These are phyloP conservation scores for Gossypium herbaceum DNA, from an alignment of 345 rosid genomes.

Conservation along the genomic window DNA sequence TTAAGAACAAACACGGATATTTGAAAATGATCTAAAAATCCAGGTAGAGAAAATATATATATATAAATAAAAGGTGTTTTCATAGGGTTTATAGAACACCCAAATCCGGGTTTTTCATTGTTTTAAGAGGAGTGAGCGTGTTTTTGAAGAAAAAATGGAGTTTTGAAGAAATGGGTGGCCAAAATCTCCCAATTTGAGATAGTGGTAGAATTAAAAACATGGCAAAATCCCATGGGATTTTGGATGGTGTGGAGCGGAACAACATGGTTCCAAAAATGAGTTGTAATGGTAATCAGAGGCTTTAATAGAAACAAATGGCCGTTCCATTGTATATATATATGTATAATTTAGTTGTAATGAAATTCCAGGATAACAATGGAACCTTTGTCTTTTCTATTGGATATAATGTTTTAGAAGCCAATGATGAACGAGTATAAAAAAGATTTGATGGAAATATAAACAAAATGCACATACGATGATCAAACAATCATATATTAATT, in stretches of 20 bases:
- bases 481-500: neutral
- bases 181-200: no score
- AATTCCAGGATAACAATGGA: neutral
- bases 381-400: neutral
- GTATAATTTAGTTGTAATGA: neutral
- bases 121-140: no score
- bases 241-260: slow-evolving; percentile 21
- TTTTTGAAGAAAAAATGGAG: no score
- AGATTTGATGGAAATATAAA: neutral
- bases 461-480: neutral
- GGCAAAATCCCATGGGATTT: neutral
- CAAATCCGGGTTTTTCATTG: no score
- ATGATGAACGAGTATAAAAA: neutral
- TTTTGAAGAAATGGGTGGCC: no score
- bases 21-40: no score
- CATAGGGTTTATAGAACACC: no score
- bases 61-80: no score
- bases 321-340: neutral
- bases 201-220: no score
- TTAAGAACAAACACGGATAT: no score
- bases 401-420: neutral
- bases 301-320: neutral
- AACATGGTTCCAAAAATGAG: slow-evolving; percentile 8
- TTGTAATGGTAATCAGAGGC: slow-evolving; percentile 6
- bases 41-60: no score